phyloP scores from a whole-genome alignment of 208 protist species.

The Crithidia brevicula region DNA sequence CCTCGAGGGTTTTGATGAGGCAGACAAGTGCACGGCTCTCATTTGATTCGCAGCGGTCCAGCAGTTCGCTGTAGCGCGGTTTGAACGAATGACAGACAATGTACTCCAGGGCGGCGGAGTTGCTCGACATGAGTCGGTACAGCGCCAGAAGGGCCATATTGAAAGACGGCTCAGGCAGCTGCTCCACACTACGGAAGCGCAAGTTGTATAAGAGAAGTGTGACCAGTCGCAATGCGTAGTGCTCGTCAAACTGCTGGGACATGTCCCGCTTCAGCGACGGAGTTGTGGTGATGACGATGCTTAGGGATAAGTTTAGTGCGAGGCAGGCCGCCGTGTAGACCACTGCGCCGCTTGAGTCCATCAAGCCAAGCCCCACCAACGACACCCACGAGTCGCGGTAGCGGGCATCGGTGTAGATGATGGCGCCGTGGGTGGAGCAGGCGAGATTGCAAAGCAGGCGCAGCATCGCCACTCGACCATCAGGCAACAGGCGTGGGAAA shows the following conservation, averaged over 20 bases:
- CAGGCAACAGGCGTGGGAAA: slow-evolving; percentile 62
- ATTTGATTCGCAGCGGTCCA: slow-evolving; percentile 48
- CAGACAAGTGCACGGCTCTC: slow-evolving; percentile 71
- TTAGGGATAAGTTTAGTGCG: slow-evolving; percentile 60
- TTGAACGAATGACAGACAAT: slow-evolving; percentile 44
- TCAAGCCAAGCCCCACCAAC: slow-evolving; percentile 58
- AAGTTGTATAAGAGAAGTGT: slow-evolving; percentile 77
- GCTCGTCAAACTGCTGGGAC: slow-evolving; percentile 14
- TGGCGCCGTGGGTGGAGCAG: slow-evolving; percentile 53
- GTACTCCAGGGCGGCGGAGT: slow-evolving; percentile 35
- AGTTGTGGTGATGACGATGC: slow-evolving; percentile 39
- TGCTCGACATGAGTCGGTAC: slow-evolving; percentile 58
- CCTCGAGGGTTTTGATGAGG: slow-evolving; percentile 63
- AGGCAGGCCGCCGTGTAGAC: slow-evolving; percentile 81
- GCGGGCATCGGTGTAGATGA: slow-evolving; percentile 46
- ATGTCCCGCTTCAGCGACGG: slow-evolving; percentile 45
- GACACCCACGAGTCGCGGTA: slow-evolving; percentile 62
- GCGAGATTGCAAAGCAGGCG: slow-evolving; percentile 79
- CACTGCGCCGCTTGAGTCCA: slow-evolving; percentile 54
- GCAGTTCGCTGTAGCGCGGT: slow-evolving; percentile 43
- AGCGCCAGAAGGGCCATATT: slow-evolving; percentile 80
- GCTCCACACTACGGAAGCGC: slow-evolving; percentile 23
- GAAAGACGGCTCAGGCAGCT: slow-evolving; percentile 62
- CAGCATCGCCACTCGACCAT: slow-evolving; percentile 64
- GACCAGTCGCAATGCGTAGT: slow-evolving; percentile 40